Evolutionary conservation across 1,139 yeast genomes (phyloP), one percentile per base, ranked within the genome.

Genomic region (Nadsonia starkeyi-henricii): DNA sequence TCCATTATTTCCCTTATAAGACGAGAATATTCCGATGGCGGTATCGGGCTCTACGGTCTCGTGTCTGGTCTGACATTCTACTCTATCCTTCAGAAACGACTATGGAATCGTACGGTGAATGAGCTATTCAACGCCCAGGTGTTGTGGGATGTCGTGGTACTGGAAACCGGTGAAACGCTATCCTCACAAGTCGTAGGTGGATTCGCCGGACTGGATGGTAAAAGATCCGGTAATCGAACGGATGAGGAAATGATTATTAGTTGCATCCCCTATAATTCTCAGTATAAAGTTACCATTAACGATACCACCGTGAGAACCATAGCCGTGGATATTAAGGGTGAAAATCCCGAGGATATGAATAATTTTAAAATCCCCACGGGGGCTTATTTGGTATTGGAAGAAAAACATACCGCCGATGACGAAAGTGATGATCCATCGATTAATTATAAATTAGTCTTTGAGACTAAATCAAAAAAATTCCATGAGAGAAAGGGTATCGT

Each of bases 111-210:
- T 2, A 57, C 62, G 2, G 50, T 55, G 9, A 57, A 56, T 41
- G 55, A 53, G 18, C 9, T 23, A 23, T 56, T 57, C 28, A 61
- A 60, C 44, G 52, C 55, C 52, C 53, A 56, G 20, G 57, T 58
- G 19, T 50, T 63, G 12, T 63, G 67, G 66, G 66, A 63, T 46
- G 66, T 62, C 18, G 62, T 62, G 3, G 65, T 62, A 5, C 53
- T 62, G 8, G 66, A 62, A 23, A 55, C 58, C 1, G 66, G 67
- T 13, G 64, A 60, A 44, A 58, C 62, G 5, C 49, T 62, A 1
- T 56, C 62, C 2, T 58, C 58, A 23, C 63, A 60, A 50, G 49
- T 48, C 12, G 52, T 54, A 17, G 54, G 51, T 12, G 28, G 28
- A 9, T 5, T 23, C 8, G 9, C 28, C 28, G 28, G 28, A 5